Evolutionary conservation across 768 basidiomycete species (phyloP).

Genomic region (Tricholoma matsutake): DNA sequence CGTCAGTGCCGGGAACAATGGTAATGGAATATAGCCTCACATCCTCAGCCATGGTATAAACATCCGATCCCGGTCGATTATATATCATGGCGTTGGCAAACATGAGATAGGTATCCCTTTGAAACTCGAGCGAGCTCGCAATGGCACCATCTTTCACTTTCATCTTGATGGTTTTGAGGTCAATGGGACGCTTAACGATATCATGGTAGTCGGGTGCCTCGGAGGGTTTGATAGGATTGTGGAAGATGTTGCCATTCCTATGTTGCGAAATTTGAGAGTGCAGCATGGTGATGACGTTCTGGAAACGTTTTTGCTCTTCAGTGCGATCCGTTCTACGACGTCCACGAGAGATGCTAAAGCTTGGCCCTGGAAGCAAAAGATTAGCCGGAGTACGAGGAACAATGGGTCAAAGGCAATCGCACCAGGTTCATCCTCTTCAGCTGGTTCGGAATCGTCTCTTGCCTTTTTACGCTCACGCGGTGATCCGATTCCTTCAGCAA

Average conservation of each 20-base stretch:
- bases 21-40: constrained; percentile 42
- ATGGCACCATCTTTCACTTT: constrained; percentile 83
- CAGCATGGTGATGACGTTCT: constrained; percentile 77
- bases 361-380: constrained; percentile 23
- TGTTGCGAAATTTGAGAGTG: constrained; percentile 82
- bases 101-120: constrained; percentile 89
- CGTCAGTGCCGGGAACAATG: not conserved
- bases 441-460: constrained; percentile 67
- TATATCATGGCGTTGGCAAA: constrained; percentile 99
- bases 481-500: constrained; percentile 44
- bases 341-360: constrained; percentile 19
- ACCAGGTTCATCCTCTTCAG: constrained; percentile 65
- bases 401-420: constrained; percentile 2
- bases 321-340: constrained; percentile 37
- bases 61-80: constrained; percentile 81
- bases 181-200: constrained; percentile 93
- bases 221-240: constrained; percentile 81
- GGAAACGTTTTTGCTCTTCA: constrained; percentile 66
- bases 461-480: constrained; percentile 53
- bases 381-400: not conserved
- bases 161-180: constrained; percentile 89
- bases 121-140: constrained; percentile 79
- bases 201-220: constrained; percentile 92
- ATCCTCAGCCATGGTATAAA: constrained; percentile 90
- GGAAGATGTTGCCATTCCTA: constrained; percentile 86